phyloP scores from a whole-genome alignment of 2,329 filamentous ascomycete genomes.

The Didymosphaeria variabile region DNA sequence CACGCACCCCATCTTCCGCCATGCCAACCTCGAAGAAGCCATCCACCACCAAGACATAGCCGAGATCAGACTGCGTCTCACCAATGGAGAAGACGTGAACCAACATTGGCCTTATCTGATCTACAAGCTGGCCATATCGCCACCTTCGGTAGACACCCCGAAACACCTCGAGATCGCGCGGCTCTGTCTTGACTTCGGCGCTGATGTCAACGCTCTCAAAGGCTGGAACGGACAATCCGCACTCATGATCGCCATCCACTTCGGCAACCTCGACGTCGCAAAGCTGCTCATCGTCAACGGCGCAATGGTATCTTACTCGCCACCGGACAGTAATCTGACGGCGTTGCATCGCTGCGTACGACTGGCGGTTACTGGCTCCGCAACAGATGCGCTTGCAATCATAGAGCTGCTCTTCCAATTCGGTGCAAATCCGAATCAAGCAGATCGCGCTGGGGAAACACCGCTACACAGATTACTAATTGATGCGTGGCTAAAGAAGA shows the following conservation, averaged over 20 bases:
- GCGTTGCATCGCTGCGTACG: slow-evolving; percentile 29
- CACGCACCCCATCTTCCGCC: slow-evolving; percentile 25
- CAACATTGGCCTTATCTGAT: slow-evolving; percentile 29
- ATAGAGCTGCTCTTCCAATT: slow-evolving; percentile 25
- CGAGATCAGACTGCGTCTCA: slow-evolving; percentile 26
- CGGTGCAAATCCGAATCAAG: slow-evolving; percentile 27
- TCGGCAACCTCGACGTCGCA: slow-evolving; percentile 28
- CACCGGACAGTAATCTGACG: slow-evolving; percentile 22
- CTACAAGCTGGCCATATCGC: slow-evolving; percentile 27
- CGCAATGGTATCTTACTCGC: slow-evolving; percentile 22
- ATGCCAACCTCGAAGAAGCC: slow-evolving; percentile 23
- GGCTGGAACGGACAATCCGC: slow-evolving; percentile 32
- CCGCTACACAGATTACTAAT: slow-evolving; percentile 26
- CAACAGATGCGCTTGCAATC: slow-evolving; percentile 23
- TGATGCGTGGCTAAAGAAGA: slow-evolving; percentile 25
- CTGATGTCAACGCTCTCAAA: slow-evolving; percentile 28
- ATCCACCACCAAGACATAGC: slow-evolving; percentile 23
- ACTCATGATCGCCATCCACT: slow-evolving; percentile 31
- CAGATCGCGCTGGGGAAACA: slow-evolving; percentile 22
- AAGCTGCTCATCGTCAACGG: slow-evolving; percentile 29
- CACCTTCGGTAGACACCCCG: slow-evolving; percentile 3
- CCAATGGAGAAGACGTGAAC: slow-evolving; percentile 29
- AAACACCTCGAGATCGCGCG: slow-evolving; percentile 26
- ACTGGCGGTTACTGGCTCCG: slow-evolving; percentile 22
- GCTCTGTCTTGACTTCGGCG: slow-evolving; percentile 27